phyloP scores from a whole-genome alignment of 2,329 filamentous ascomycete genomes.

The Phoma herbarum region DNA sequence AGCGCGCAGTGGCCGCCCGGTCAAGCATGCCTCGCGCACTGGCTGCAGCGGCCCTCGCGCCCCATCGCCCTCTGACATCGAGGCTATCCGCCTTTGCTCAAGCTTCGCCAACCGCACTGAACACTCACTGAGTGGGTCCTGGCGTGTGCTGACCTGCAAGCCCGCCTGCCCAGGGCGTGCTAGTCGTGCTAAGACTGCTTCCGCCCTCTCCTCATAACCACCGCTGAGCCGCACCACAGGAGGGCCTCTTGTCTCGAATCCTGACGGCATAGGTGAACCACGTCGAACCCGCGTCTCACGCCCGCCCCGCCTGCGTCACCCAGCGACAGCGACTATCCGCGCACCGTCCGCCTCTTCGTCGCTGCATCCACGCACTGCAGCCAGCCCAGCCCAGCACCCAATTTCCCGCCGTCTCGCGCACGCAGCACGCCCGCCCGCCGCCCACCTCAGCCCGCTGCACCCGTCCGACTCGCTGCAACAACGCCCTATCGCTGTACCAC shows the following conservation, averaged over 20 bases:
- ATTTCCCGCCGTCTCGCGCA: constrained; percentile 20
- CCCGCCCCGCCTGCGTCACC: constrained; percentile 25
- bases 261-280: constrained; percentile 25
- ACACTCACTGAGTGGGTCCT: constrained; percentile 29
- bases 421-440: constrained; percentile 5
- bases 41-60: constrained; percentile 19
- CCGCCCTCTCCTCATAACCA: constrained; percentile 47
- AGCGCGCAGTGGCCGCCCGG: constrained; percentile 1
- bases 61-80: constrained; percentile 23
- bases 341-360: not conserved
- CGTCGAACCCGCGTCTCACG: constrained; percentile 33
- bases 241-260: constrained; percentile 30
- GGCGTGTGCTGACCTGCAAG: constrained; percentile 27
- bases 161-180: constrained; percentile 19
- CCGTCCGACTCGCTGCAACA: constrained; percentile 14
- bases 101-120: constrained; percentile 23
- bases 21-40: constrained; percentile 15
- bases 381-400: constrained; percentile 16
- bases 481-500: constrained; percentile 4
- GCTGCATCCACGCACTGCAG: constrained; percentile 14
- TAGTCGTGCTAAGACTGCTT: constrained; percentile 20
- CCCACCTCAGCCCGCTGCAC: constrained; percentile 8
- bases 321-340: not conserved
- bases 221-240: constrained; percentile 46
- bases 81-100: constrained; percentile 25